Evolutionary conservation across 148 eudicot genomes (phyloP), one percentile per base, ranked within the genome.

Genomic region (Camellia lanceoleosa): DNA sequence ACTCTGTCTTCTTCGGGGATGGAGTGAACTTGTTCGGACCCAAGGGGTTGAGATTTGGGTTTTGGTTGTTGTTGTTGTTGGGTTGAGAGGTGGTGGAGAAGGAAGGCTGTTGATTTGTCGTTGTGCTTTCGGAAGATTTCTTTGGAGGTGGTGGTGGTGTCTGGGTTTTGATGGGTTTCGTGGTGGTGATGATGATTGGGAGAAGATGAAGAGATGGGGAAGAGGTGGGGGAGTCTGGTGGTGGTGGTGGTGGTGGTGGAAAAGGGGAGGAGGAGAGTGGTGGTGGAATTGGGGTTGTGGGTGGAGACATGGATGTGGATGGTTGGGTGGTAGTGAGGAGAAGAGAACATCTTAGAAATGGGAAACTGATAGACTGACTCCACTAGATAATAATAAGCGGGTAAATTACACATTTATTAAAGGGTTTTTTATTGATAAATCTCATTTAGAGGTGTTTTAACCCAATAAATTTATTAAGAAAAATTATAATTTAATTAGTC

Each of bases 81-180:
- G 20, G 71, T 56, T 3, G 84, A 71, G 68, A 85, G 88, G 76
- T 75, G 85, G 65, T 73, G 90, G 78, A 60, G 82, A 82, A 93
- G 87, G 74, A 88, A 43, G 67, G 88, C 70, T 2, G 95, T 76
- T 47, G 97, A 89, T 79, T 87, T 87, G 70, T 90, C 84, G 85
- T 94, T 94, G 87, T 94, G 98, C 7, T 82, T 90, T 44, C 98
- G 91, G 65, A 65, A 85, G 55, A 75, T 74, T 81, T 55, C 70
- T 11, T 69, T 78, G 1, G 80, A 43, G 44, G 81, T 46, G 75
- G 85, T 70, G 82, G 82, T 52, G 75, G 73, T 49, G 44, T 69
- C 69, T 70, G 42, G 77, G 81, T 79, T 47, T 52, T 68, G 69
- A 44, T 51, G 81, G 86, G 71, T 64, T 77, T 80, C 75, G 82